These are phyloP conservation scores for Trametes pubescens DNA, from an alignment of 1,284 basidiomycete species.

Conservation along the genomic window DNA sequence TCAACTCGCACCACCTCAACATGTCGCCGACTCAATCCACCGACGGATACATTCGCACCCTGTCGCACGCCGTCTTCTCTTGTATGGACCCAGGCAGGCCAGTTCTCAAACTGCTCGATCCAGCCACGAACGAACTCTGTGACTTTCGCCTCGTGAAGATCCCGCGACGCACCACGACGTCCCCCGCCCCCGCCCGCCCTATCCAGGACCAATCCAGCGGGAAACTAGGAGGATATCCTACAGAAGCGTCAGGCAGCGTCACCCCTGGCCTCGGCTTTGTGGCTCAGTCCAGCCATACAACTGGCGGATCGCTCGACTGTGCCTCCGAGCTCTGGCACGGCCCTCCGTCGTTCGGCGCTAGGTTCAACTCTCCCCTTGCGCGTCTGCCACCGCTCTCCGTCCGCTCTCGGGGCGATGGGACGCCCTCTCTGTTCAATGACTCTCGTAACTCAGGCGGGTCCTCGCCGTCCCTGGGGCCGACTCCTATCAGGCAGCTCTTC, in stretches of 20 bases:
- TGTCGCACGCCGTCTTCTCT: conserved; percentile 25
- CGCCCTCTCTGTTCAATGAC: conserved; percentile 29
- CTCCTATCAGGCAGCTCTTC: conserved; percentile 19
- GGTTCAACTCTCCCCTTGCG: background rate
- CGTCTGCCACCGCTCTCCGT: conserved; percentile 13
- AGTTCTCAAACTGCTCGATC: conserved; percentile 27
- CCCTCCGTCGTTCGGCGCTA: background rate
- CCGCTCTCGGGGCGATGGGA: conserved; percentile 19
- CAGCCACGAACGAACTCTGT: conserved; percentile 20
- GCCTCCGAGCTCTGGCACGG: background rate
- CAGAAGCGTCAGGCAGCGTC: background rate
- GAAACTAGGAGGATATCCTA: background rate
- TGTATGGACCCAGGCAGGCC: conserved; percentile 17
- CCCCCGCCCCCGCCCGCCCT: background rate
- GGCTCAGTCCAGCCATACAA: background rate
- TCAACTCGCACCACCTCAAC: background rate
- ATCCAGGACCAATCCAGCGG: background rate
- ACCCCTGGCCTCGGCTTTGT: background rate
- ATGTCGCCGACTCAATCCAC: background rate
- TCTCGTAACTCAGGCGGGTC: conserved; percentile 24
- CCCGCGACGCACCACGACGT: background rate
- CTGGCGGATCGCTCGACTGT: background rate
- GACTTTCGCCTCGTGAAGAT: conserved; percentile 27
- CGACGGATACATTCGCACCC: background rate
- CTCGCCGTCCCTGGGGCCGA: conserved; percentile 21